Evolutionary conservation across 345 rosid genomes (phyloP), one percentile per base, ranked within the genome.

Genomic region (Ailanthus altissimus): DNA sequence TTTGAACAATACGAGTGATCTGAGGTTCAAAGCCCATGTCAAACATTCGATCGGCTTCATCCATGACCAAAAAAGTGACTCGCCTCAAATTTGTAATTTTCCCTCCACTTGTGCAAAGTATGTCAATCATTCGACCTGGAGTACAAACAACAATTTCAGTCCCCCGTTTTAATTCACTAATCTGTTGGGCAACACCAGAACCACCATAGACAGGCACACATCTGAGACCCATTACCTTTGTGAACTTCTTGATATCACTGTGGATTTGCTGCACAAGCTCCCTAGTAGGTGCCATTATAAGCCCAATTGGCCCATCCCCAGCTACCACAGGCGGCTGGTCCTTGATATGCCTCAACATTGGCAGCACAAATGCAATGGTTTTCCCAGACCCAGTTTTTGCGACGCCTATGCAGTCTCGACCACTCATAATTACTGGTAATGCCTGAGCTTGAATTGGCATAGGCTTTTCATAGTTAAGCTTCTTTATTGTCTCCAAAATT

Each of bases 361-460:
- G 99, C 81, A 96, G 87, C 73, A 93, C 97, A 87, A 96, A 96
- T 47, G 97, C 99, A 65, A 96, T 90, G 76, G 97, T 95, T 81
- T 96, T 96, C 16, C 99, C 99, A 8, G 99, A 96, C 43, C 98
- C 98, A 13, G 99, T 96, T 85, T 96, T 96, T 59, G 98, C 98
- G 81, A 96, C 26, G 43, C 99, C 99, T 77, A 96, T 96, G 86
- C 99, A 96, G 79, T 96, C 99, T 80, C 98, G 90, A 63, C 98
- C 98, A 70, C 97, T 93, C 99, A 96, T 96, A 62, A 96, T 93
- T 65, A 88, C 72, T 1, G 99, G 99, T 46, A 96, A 81, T 14
- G 99, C 98, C 84, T 96, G 99, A 73, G 98, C 87, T 89, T 96
- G 99, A 77, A 96, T 96, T 59, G 98, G 88, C 99, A 96, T 96